These are phyloP conservation scores for Bipolaris bicolor DNA, from an alignment of 2,329 filamentous ascomycete genomes.

Conservation along the genomic window DNA sequence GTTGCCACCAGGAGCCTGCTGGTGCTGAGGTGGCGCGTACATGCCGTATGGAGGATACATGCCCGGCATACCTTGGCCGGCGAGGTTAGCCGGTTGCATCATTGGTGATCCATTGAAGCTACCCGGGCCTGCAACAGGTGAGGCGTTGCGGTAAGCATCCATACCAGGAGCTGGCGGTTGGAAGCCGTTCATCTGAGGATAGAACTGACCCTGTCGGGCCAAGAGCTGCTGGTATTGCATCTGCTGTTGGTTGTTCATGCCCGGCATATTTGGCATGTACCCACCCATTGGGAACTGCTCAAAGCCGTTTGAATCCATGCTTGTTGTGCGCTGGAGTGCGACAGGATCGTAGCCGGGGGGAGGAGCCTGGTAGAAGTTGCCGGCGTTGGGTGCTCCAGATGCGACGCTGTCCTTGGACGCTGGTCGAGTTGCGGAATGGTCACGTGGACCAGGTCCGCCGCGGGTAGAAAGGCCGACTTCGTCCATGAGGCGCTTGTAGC, in stretches of 20 bases:
- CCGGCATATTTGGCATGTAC: slow-evolving; percentile 49
- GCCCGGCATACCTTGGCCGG: slow-evolving; percentile 46
- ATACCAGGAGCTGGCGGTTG: slow-evolving; percentile 50
- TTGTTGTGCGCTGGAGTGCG: slow-evolving; percentile 54
- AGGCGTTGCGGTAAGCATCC: slow-evolving; percentile 53
- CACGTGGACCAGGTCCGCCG: slow-evolving; percentile 49
- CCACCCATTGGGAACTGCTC: slow-evolving; percentile 53
- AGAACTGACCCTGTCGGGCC: slow-evolving; percentile 56
- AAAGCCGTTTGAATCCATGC: slow-evolving; percentile 58
- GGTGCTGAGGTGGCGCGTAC: slow-evolving; percentile 57
- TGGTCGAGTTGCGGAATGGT: slow-evolving; percentile 46
- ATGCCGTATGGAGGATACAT: slow-evolving; percentile 57
- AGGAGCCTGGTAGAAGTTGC: slow-evolving; percentile 47
- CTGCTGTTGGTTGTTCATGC: slow-evolving; percentile 55
- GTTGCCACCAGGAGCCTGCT: slow-evolving; percentile 53
- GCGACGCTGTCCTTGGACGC: slow-evolving; percentile 47
- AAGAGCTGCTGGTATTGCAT: slow-evolving; percentile 65
- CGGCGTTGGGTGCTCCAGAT: slow-evolving; percentile 36
- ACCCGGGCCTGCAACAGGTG: slow-evolving; percentile 51
- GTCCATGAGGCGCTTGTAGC: slow-evolving; percentile 98
- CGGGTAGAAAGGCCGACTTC: slow-evolving; percentile 84
- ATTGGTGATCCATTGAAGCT: slow-evolving; percentile 51
- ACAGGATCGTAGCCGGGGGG: slow-evolving; percentile 50
- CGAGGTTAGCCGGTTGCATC: slow-evolving; percentile 56
- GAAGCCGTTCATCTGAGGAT: slow-evolving; percentile 53